phyloP scores from a whole-genome alignment of 2,329 filamentous ascomycete genomes.

The Cordyceps tenuipes region DNA sequence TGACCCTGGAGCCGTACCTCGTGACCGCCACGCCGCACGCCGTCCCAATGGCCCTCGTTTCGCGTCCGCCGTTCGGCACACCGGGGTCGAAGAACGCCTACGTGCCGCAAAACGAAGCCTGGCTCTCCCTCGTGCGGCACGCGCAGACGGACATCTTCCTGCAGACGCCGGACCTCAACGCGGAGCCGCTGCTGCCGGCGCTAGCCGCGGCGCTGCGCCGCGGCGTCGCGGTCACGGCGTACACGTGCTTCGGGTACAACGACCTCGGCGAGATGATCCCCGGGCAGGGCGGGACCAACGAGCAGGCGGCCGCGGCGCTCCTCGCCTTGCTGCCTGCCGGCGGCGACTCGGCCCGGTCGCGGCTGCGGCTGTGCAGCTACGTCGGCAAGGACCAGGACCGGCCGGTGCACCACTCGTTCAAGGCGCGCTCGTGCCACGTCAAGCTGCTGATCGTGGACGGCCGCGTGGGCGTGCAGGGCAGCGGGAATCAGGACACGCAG shows the following conservation, averaged over 20 bases:
- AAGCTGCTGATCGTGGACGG: constrained; percentile 70
- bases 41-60: constrained; percentile 65
- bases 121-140: constrained; percentile 60
- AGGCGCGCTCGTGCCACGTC: constrained; percentile 63
- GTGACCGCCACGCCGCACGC: constrained; percentile 33
- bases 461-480: constrained; percentile 61
- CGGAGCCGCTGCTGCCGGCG: constrained; percentile 55
- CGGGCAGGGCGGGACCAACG: constrained; percentile 67
- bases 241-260: constrained; percentile 72
- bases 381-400: constrained; percentile 62
- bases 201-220: constrained; percentile 57
- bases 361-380: constrained; percentile 33
- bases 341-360: too few species aligned
- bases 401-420: constrained; percentile 58
- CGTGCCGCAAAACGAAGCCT: constrained; percentile 69
- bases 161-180: constrained; percentile 70
- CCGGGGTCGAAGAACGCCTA: constrained; percentile 51
- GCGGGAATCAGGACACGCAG: constrained; percentile 75
- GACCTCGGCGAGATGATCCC: constrained; percentile 70
- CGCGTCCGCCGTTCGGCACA: constrained; percentile 57
- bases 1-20: constrained; percentile 61
- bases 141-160: constrained; percentile 62
- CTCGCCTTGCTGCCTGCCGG: constrained; percentile 40
- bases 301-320: constrained; percentile 56
- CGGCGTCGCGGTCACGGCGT: constrained; percentile 60